Percentiles rank a stretch among this genome's conserved stretches.
These are phyloP conservation scores for Colletotrichum brevisporum DNA, from an alignment of 2,329 filamentous ascomycete species.

Conservation along the genomic window DNA sequence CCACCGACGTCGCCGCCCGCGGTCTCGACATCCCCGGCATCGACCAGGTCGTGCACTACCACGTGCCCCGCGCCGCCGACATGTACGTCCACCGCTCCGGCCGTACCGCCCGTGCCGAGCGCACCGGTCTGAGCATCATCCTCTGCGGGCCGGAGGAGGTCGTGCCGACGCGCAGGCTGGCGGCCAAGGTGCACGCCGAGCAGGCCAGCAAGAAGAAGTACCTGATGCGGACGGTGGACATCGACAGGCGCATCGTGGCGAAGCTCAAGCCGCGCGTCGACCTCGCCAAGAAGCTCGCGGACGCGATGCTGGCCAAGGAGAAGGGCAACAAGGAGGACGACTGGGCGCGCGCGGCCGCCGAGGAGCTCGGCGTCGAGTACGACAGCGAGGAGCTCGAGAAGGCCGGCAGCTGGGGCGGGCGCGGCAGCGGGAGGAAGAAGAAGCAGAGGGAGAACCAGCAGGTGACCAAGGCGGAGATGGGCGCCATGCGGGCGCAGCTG, in stretches of 20 bases:
- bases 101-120: slow-evolving; percentile 88
- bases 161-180: slow-evolving; percentile 83
- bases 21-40: slow-evolving; percentile 94
- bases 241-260: slow-evolving; percentile 84
- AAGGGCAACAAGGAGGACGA: slow-evolving; percentile 87
- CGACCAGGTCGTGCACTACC: slow-evolving; percentile 93
- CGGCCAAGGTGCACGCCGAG: slow-evolving; percentile 86
- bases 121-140: slow-evolving; percentile 84
- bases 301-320: slow-evolving; percentile 87
- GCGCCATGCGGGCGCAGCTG: slow-evolving; percentile 78
- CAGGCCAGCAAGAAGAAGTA: slow-evolving; percentile 65
- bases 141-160: slow-evolving; percentile 95
- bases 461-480: slow-evolving; percentile 81
- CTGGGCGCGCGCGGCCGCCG: slow-evolving; percentile 86
- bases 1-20: slow-evolving; percentile 93
- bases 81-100: slow-evolving; percentile 96
- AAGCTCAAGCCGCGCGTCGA: slow-evolving; percentile 83
- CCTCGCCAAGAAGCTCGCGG: slow-evolving; percentile 89
- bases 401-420: slow-evolving; percentile 72
- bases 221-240: slow-evolving; percentile 83
- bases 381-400: slow-evolving; percentile 88
- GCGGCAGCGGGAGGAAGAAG: slow-evolving; percentile 80
- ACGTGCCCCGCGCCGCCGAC: slow-evolving; percentile 91
- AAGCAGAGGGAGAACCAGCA: slow-evolving; percentile 79
- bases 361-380: slow-evolving; percentile 94